phyloP scores from a whole-genome alignment of 1,284 basidiomycete genomes.

The Tilletia caries region DNA sequence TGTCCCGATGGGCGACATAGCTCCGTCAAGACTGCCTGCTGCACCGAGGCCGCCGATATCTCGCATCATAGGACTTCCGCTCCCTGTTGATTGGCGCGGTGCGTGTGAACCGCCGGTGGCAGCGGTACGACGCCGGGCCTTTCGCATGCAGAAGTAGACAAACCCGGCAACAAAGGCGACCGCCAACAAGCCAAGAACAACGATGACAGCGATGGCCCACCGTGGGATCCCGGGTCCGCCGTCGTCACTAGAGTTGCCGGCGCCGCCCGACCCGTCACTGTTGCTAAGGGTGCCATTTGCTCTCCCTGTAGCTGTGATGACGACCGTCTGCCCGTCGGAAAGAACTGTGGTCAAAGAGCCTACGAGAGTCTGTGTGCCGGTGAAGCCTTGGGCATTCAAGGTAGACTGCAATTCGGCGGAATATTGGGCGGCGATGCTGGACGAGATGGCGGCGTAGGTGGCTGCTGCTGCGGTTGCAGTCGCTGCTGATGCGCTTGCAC shows the following conservation, averaged over 20 bases:
- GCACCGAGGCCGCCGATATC: constrained; percentile 28
- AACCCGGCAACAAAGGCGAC: constrained; percentile 30
- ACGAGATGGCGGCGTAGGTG: constrained; percentile 19
- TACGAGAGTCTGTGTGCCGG: constrained; percentile 39
- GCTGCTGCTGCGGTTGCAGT: too few relatives aligned
- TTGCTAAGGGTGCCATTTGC: constrained; percentile 33
- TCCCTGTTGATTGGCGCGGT: constrained; percentile 19
- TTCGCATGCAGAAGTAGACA: constrained; percentile 33
- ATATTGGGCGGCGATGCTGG: constrained; percentile 26
- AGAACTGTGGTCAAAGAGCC: constrained; percentile 39
- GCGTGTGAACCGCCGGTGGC: not conserved
- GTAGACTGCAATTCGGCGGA: constrained; percentile 33
- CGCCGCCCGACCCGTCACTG: not conserved
- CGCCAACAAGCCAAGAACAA: constrained; percentile 43
- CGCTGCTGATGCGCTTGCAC: constrained; percentile 12
- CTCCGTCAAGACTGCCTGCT: constrained; percentile 17
- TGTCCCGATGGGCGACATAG: constrained; percentile 14
- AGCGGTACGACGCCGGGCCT: constrained; percentile 15
- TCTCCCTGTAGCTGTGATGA: constrained; percentile 38
- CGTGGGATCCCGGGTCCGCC: constrained; percentile 29
- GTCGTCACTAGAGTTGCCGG: constrained; percentile 19
- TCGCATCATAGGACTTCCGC: constrained; percentile 37
- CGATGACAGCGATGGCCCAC: constrained; percentile 44
- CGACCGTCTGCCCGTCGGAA: constrained; percentile 36
- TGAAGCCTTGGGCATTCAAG: constrained; percentile 29